Evolutionary conservation across 78 protist species (phyloP).

Genomic region (Acrasis kona): DNA sequence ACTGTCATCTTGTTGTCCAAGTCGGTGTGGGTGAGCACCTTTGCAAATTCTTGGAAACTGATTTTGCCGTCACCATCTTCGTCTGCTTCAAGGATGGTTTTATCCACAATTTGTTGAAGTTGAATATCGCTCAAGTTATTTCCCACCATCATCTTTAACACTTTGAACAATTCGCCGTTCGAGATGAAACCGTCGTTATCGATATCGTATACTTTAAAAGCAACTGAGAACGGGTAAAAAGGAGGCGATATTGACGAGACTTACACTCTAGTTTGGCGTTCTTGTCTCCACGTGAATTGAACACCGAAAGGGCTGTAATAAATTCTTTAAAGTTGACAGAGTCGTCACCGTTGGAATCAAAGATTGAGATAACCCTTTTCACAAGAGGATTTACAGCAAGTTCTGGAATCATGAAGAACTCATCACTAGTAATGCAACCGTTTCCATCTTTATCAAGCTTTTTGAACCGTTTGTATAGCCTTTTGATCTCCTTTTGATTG

Average conservation of each 20-base stretch:
- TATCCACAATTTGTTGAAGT: slow-evolving; percentile 93
- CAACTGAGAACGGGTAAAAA: background rate
- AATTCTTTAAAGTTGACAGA: slow-evolving; percentile 36
- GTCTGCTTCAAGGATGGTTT: slow-evolving; percentile 88
- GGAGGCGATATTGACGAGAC: background rate
- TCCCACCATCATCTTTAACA: slow-evolving; percentile 93
- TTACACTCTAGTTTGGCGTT: background rate
- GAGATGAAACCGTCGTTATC: slow-evolving; percentile 83
- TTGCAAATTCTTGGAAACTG: slow-evolving; percentile 62
- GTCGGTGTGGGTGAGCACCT: slow-evolving; percentile 8
- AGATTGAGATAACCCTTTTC: slow-evolving; percentile 29
- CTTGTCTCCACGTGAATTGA: background rate
- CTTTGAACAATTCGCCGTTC: slow-evolving; percentile 54
- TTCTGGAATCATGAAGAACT: slow-evolving; percentile 80
- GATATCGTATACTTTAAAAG: slow-evolving; percentile 84
- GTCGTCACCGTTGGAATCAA: slow-evolving; percentile 24
- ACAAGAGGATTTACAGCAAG: slow-evolving; percentile 52
- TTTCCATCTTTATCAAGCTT: slow-evolving; percentile 71
- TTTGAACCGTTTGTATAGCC: slow-evolving; percentile 73
- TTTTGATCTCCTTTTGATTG: slow-evolving; percentile 27
- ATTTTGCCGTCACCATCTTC: slow-evolving; percentile 63
- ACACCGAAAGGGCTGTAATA: slow-evolving; percentile 32
- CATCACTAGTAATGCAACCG: slow-evolving; percentile 70
- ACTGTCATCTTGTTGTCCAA: slow-evolving; percentile 17
- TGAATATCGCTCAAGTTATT: slow-evolving; percentile 75